phyloP scores from a whole-genome alignment of 345 rosid genomes.

The Stellera chamaejasme region DNA sequence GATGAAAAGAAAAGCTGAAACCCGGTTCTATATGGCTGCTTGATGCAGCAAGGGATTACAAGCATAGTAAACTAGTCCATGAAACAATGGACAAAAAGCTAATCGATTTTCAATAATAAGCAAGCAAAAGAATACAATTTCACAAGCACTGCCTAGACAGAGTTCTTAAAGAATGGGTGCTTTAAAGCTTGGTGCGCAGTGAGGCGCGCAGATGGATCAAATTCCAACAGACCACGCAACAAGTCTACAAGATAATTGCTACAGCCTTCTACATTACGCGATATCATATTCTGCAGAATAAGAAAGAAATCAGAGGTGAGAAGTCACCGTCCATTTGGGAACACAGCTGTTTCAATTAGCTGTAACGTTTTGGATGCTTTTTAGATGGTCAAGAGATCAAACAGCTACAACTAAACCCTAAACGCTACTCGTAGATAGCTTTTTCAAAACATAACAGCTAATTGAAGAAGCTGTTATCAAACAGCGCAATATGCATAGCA shows the following conservation, averaged over 20 bases:
- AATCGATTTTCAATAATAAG: too few species aligned
- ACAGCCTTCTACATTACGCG: conserved; percentile 35
- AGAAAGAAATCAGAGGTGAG: not conserved
- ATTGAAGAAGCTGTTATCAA: not conserved
- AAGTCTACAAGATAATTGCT: conserved; percentile 40
- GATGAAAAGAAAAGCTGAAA: too few species aligned
- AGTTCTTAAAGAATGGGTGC: conserved; percentile 53
- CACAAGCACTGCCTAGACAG: conserved; percentile 10
- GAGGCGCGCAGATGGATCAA: conserved; percentile 65
- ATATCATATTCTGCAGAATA: conserved; percentile 44
- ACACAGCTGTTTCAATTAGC: not conserved
- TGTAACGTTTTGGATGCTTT: too few species aligned
- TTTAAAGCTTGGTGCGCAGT: conserved; percentile 62
- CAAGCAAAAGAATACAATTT: not conserved
- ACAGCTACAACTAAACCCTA: too few species aligned
- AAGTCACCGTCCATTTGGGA: too few species aligned
- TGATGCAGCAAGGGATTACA: too few species aligned
- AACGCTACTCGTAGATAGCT: too few species aligned
- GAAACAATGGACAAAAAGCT: too few species aligned
- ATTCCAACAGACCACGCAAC: conserved; percentile 50
- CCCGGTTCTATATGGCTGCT: too few species aligned
- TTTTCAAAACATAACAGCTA: not conserved
- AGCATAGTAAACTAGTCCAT: too few species aligned
- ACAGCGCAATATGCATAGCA: not conserved
- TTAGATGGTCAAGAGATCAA: too few species aligned